phyloP scores from a whole-genome alignment of 257 asterid species.

The Thymus mandschuricus region DNA sequence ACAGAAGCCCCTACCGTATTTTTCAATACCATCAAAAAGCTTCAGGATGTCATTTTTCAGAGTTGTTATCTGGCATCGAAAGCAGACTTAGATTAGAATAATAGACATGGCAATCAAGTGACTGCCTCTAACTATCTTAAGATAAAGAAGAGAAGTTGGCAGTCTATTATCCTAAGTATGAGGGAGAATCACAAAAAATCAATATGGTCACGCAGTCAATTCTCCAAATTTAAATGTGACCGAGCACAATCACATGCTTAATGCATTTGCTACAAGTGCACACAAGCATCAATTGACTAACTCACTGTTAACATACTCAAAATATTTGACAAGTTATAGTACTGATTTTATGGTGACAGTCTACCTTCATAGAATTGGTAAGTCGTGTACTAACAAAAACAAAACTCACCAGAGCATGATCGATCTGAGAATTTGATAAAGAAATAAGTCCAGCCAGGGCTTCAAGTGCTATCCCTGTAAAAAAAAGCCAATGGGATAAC shows the following conservation, averaged over 20 bases:
- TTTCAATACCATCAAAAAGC: constrained; percentile 88
- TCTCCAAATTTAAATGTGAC: constrained; percentile 7
- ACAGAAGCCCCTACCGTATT: constrained; percentile 60
- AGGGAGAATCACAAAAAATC: constrained; percentile 5
- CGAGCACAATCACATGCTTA: constrained; percentile 5
- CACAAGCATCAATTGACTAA: constrained; percentile 21
- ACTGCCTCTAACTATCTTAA: constrained; percentile 12
- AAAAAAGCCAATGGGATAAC: constrained; percentile 18
- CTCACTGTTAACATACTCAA: constrained; percentile 21
- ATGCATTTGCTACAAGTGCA: constrained; percentile 18
- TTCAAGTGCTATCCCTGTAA: constrained; percentile 86
- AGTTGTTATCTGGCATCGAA: constrained; percentile 62
- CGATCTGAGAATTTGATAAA: constrained; percentile 76
- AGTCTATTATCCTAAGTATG: constrained; percentile 5
- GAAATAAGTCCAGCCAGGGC: constrained; percentile 86
- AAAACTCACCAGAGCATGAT: constrained; percentile 71
- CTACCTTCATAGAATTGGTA: neutral
- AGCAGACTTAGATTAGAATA: constrained; percentile 34
- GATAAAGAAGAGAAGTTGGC: neutral
- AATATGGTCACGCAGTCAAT: constrained; percentile 13
- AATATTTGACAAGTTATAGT: constrained; percentile 2
- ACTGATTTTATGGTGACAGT: constrained; percentile 7
- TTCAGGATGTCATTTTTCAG: constrained; percentile 70
- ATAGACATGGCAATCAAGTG: constrained; percentile 8
- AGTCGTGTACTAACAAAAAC: constrained; percentile 14